Percentiles rank a stretch among this genome's conserved stretches.
These are phyloP conservation scores for Cardiosporidium cionae DNA, from an alignment of 169 alveolate genomes.

Conservation along the genomic window DNA sequence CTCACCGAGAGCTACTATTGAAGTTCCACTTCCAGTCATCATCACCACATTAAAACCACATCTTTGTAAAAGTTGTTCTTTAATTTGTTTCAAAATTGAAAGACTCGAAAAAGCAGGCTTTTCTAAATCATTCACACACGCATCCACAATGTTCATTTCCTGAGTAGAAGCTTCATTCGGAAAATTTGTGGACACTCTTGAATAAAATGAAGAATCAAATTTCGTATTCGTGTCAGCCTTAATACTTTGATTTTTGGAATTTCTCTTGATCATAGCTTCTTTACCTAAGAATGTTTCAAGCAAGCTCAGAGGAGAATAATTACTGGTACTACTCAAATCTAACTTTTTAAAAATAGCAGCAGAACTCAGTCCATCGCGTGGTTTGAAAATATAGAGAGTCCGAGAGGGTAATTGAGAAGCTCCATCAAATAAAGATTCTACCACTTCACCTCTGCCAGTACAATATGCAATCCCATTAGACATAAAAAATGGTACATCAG, in stretches of 20 bases:
- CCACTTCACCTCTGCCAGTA: constrained; percentile 12
- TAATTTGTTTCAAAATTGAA: background rate
- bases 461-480: constrained; percentile 10
- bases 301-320: background rate
- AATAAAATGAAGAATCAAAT: background rate
- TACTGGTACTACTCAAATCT: background rate
- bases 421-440: no score
- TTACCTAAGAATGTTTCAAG: background rate
- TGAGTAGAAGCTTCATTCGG: background rate
- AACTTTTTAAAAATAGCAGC: background rate
- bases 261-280: no score
- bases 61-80: background rate
- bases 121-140: constrained; percentile 8
- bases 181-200: background rate
- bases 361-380: background rate
- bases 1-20: constrained; percentile 12
- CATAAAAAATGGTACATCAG: constrained; percentile 5
- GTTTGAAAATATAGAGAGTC: background rate
- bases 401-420: no score
- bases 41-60: background rate
- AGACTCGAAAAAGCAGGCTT: constrained; percentile 3
- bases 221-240: background rate
- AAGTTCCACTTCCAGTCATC: constrained; percentile 21
- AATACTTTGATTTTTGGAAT: no score
- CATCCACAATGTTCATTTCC: background rate